Conservation (phyloP, 352 stramenopile genomes). For the Pythium phragmitis region DNA sequence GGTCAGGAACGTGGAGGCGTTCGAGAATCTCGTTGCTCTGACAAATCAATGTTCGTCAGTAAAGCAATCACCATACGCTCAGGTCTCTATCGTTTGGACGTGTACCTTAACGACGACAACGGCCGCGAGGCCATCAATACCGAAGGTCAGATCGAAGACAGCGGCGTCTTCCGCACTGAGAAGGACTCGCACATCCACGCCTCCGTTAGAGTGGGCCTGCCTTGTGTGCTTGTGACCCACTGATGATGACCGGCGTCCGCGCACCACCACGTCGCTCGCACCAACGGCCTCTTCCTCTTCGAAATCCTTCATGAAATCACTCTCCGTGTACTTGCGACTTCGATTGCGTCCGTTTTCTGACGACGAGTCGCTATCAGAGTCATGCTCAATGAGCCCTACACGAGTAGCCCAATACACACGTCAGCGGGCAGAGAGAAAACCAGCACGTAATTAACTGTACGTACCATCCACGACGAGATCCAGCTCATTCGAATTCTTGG, state of each 20-base stretch:
- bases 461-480: constrained; percentile 15
- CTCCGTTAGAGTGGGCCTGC: constrained; percentile 11
- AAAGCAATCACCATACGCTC: not conserved
- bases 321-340: constrained; percentile 70
- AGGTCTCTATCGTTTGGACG: not conserved
- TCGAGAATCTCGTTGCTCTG: constrained; percentile 59
- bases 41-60: not conserved
- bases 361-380: constrained; percentile 49
- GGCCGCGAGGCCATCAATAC: constrained; percentile 61
- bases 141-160: constrained; percentile 56
- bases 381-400: constrained; percentile 17
- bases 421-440: not conserved
- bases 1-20: constrained; percentile 35
- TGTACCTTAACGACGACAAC: constrained; percentile 63
- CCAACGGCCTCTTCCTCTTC: constrained; percentile 60
- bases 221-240: not conserved
- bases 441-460: not conserved
- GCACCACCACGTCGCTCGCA: constrained; percentile 22
- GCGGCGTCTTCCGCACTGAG: constrained; percentile 62
- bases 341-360: constrained; percentile 35
- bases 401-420: not conserved
- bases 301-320: constrained; percentile 80
- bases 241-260: constrained; percentile 7
- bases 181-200: constrained; percentile 46
- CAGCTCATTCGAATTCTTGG: not conserved